These are phyloP conservation scores for Cystobasidium pallidum DNA, from an alignment of 1,284 basidiomycete species.

Conservation along the genomic window DNA sequence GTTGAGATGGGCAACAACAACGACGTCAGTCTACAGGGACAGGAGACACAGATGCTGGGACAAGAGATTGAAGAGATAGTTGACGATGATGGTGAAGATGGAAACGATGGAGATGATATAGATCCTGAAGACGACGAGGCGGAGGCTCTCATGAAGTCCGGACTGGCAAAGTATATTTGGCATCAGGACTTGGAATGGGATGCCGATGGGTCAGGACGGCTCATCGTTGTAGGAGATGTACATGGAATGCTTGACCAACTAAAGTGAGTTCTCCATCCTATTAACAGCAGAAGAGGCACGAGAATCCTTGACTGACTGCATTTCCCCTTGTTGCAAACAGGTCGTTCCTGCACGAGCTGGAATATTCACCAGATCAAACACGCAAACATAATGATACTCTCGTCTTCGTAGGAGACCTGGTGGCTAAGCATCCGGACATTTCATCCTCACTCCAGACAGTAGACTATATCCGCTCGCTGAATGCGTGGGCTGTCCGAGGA, in stretches of 20 bases:
- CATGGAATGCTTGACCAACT: conserved; percentile 76
- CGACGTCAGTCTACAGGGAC: background rate
- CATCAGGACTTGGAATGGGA: conserved; percentile 23
- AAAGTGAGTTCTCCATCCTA: no score
- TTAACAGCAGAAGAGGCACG: no score
- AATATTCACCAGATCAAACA: conserved; percentile 61
- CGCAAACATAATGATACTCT: conserved; percentile 64
- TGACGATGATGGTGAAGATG: background rate
- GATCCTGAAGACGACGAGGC: conserved; percentile 3
- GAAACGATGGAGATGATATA: background rate
- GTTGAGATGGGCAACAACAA: conserved; percentile 4
- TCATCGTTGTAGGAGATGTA: conserved; percentile 63
- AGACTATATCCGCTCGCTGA: conserved; percentile 63
- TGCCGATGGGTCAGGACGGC: conserved; percentile 36
- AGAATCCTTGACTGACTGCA: no score
- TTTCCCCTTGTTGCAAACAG: no score
- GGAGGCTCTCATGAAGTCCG: conserved; percentile 7
- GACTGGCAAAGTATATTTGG: conserved; percentile 20
- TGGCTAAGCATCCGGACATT: conserved; percentile 66
- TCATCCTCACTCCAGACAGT: conserved; percentile 67
- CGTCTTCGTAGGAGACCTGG: conserved; percentile 77
- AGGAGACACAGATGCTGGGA: conserved; percentile 10
- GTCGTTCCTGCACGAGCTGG: conserved; percentile 65
- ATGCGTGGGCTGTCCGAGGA: conserved; percentile 74
- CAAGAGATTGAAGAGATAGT: no score